Evolutionary conservation across 768 basidiomycete genomes (phyloP).

Genomic region (Suillus fuscotomentosus): DNA sequence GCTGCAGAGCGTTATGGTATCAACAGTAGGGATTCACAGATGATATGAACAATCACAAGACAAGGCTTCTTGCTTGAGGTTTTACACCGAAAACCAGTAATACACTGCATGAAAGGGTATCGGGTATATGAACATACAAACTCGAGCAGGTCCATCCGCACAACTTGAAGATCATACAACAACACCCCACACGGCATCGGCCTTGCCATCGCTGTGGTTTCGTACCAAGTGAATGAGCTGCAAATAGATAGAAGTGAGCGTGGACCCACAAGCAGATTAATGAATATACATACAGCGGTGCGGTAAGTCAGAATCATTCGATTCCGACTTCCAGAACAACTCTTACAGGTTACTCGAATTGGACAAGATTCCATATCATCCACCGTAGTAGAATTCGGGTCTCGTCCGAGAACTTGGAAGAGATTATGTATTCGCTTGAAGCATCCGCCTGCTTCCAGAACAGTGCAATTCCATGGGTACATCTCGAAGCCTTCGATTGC

Average conservation of each 20-base stretch:
- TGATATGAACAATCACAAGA: background rate
- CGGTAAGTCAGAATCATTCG: background rate
- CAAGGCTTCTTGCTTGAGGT: background rate
- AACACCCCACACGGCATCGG: background rate
- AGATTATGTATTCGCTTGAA: background rate
- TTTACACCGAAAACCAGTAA: background rate
- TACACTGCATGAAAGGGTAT: background rate
- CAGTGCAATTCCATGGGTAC: background rate
- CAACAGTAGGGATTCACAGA: background rate
- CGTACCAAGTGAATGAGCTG: conserved; percentile 1
- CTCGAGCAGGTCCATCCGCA: background rate
- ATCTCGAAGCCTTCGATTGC: background rate
- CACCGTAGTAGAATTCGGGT: background rate
- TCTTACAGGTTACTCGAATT: conserved; percentile 1
- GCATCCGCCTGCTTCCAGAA: background rate
- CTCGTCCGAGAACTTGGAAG: background rate
- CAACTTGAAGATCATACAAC: background rate
- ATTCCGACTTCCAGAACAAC: conserved; percentile 1
- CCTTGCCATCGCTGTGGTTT: background rate
- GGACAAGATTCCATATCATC: background rate
- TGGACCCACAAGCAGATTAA: background rate
- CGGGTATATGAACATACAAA: background rate
- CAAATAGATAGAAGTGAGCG: background rate
- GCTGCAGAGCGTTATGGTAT: background rate
- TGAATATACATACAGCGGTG: background rate